These are phyloP conservation scores for Misopates orontium DNA, from an alignment of 257 asterid species.

Conservation along the genomic window DNA sequence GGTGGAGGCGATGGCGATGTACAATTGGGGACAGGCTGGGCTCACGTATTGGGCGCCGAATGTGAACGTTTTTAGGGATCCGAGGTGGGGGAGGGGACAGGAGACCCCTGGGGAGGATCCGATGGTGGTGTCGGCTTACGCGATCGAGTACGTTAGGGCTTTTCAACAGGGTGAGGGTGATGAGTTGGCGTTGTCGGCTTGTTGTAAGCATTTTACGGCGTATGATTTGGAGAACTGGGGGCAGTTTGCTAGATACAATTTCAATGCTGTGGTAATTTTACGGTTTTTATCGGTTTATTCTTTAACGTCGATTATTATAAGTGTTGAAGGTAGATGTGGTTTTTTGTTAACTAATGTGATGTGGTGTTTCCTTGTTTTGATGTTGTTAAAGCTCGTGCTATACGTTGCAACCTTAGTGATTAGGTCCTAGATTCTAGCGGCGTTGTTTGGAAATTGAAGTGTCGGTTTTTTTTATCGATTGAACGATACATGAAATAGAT, in stretches of 20 bases:
- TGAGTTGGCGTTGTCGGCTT: constrained; percentile 72
- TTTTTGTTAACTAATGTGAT: no score
- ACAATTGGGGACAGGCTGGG: constrained; percentile 75
- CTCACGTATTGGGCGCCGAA: constrained; percentile 95
- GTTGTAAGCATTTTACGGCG: constrained; percentile 93
- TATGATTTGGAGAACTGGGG: constrained; percentile 96
- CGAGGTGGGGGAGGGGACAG: constrained; percentile 98
- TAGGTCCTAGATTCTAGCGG: no score
- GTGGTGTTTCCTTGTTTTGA: no score
- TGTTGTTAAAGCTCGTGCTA: no score
- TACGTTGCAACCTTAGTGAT: no score
- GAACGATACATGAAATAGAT: no score
- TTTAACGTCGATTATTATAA: no score
- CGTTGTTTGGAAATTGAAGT: no score
- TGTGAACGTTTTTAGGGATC: constrained; percentile 82
- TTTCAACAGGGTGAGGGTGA: constrained; percentile 55
- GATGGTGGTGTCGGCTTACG: constrained; percentile 62
- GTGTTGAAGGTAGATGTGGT: no score
- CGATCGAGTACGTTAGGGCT: constrained; percentile 68
- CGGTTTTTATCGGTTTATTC: no score
- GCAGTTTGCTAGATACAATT: constrained; percentile 58
- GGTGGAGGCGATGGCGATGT: constrained; percentile 84
- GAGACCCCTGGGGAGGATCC: constrained; percentile 99
- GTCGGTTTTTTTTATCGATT: no score
- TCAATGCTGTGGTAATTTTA: constrained; percentile 75